phyloP scores from a whole-genome alignment of 108 stramenopile genomes.

The Nannochloropsis gaditana region DNA sequence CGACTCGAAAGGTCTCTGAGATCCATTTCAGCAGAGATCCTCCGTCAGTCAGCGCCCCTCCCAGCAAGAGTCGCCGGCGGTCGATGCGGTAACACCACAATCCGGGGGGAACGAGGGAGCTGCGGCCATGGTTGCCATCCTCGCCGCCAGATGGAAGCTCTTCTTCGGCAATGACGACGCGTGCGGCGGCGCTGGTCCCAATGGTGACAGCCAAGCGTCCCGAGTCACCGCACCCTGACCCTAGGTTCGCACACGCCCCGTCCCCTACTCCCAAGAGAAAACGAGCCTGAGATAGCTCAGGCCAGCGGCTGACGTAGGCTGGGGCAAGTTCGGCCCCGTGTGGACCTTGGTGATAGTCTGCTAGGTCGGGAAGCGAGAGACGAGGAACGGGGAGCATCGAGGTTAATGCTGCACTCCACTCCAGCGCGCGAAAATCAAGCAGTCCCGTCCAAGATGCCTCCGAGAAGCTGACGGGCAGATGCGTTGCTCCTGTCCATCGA shows the following conservation, averaged over 20 bases:
- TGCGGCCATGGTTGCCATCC: neutral
- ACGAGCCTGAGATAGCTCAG: slow-evolving; percentile 30
- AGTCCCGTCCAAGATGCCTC: slow-evolving; percentile 49
- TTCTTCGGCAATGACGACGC: slow-evolving; percentile 27
- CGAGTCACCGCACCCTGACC: slow-evolving; percentile 32
- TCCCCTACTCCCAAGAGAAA: slow-evolving; percentile 37
- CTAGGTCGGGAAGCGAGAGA: neutral
- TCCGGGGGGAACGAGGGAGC: slow-evolving; percentile 26
- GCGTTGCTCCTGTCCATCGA: slow-evolving; percentile 33
- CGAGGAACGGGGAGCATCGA: neutral
- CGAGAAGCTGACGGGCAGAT: slow-evolving; percentile 47
- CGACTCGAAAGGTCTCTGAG: slow-evolving; percentile 20
- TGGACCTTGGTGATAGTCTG: neutral
- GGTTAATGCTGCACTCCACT: slow-evolving; percentile 21
- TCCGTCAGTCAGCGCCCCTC: slow-evolving; percentile 38
- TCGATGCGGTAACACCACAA: slow-evolving; percentile 42
- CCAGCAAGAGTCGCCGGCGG: slow-evolving; percentile 27
- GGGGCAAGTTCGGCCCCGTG: neutral
- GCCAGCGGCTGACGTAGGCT: slow-evolving; percentile 27
- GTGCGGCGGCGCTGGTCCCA: slow-evolving; percentile 47
- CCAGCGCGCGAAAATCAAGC: slow-evolving; percentile 37
- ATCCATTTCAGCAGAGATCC: slow-evolving; percentile 41
- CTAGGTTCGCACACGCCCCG: slow-evolving; percentile 38
- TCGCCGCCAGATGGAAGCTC: neutral
- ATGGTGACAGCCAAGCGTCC: slow-evolving; percentile 34